A percentile compares a stretch with the other conserved stretches of the same genome.
phyloP scores from a whole-genome alignment of 805 yeast species.

The Sungouiozyma ichnusensis region DNA sequence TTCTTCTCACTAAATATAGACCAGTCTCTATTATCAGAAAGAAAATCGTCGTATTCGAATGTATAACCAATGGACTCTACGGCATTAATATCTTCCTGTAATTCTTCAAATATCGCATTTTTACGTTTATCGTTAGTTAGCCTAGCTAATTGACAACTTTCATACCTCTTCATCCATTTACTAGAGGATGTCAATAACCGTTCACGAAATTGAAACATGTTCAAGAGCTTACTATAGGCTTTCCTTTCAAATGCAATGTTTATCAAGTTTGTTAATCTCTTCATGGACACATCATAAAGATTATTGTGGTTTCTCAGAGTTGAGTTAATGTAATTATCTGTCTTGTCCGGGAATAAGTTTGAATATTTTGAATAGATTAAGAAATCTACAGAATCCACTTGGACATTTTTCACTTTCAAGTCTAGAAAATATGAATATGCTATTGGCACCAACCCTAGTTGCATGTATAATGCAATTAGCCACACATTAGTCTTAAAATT shows the following conservation, averaged over 20 bases:
- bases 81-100: conserved; percentile 23
- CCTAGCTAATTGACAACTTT: conserved; percentile 19
- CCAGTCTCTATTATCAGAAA: conserved; percentile 23
- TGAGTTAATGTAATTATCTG: conserved; percentile 18
- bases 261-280: conserved; percentile 41
- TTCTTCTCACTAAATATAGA: conserved; percentile 12
- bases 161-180: conserved; percentile 26
- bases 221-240: conserved; percentile 55
- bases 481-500: conserved; percentile 65
- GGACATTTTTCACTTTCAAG: conserved; percentile 63
- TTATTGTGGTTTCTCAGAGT: conserved; percentile 32
- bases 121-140: conserved; percentile 23
- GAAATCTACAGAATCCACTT: conserved; percentile 58
- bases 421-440: conserved; percentile 42
- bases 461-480: conserved; percentile 53
- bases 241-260: conserved; percentile 45
- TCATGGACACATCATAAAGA: conserved; percentile 43
- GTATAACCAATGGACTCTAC: conserved; percentile 20
- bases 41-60: conserved; percentile 6
- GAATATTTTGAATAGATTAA: conserved; percentile 41
- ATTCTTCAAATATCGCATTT: conserved; percentile 8
- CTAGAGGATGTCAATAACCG: conserved; percentile 43
- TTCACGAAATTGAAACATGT: conserved; percentile 51
- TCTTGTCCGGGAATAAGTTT: conserved; percentile 35
- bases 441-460: conserved; percentile 42